Evolutionary conservation across 176 grass and related monocot species (phyloP).

Genomic region (Eragrostis curvula): DNA sequence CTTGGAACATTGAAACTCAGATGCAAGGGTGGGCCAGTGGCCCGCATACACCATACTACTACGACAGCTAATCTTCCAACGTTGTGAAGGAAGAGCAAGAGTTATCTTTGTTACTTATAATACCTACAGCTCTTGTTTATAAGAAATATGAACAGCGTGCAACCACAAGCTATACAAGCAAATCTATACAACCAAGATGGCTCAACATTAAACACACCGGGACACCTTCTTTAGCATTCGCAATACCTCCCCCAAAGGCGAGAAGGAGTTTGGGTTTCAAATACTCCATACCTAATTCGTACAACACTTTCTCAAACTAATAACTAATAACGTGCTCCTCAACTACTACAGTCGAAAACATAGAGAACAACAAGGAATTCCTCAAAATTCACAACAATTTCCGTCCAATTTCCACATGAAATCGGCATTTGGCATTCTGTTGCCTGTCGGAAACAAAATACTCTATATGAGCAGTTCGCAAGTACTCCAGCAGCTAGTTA

Average conservation of each 20-base stretch:
- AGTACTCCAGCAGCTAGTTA: not conserved
- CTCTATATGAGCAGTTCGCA: not conserved
- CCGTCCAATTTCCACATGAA: not conserved
- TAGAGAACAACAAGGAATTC: not conserved
- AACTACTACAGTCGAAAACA: not conserved
- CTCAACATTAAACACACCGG: not conserved
- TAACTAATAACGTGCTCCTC: slow-evolving; percentile 1
- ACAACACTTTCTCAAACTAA: not conserved
- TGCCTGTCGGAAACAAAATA: not conserved
- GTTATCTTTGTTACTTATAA: not conserved
- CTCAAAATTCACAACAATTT: not conserved
- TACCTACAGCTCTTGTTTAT: not conserved
- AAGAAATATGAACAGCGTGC: not conserved
- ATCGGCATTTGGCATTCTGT: not conserved
- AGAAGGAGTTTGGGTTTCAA: not conserved
- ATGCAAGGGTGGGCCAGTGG: not conserved
- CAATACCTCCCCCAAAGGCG: not conserved
- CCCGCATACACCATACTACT: not conserved
- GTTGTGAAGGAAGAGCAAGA: slow-evolving; percentile 3
- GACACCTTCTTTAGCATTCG: not conserved
- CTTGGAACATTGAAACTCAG: not conserved
- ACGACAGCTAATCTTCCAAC: not conserved
- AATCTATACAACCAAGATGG: not conserved
- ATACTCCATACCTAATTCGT: not conserved
- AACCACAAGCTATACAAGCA: not conserved